These are phyloP conservation scores for Cucurbita ficifolia DNA, from an alignment of 306 rosid species.

Conservation along the genomic window DNA sequence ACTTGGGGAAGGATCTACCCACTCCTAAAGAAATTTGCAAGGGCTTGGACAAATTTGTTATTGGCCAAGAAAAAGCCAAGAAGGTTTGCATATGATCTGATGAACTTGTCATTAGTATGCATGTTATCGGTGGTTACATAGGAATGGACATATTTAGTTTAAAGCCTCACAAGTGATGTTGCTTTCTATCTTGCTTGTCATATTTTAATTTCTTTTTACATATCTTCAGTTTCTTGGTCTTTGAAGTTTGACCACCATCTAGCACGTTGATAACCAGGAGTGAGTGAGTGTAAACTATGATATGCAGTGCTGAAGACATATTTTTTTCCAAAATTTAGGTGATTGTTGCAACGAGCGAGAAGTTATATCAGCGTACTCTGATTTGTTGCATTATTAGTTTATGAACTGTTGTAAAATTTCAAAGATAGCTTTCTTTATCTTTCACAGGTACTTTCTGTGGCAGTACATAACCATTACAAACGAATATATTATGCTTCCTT, in stretches of 20 bases:
- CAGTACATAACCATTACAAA: constrained; percentile 93
- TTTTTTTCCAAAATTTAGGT: not conserved
- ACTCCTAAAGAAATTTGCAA: constrained; percentile 84
- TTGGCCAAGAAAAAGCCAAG: constrained; percentile 84
- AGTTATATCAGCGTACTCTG: not conserved
- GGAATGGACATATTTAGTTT: not conserved
- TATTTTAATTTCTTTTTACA: not conserved
- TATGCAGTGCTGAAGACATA: not conserved
- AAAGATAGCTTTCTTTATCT: constrained; percentile 18
- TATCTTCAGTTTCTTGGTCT: not conserved
- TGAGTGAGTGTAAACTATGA: not conserved
- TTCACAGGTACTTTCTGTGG: constrained; percentile 88
- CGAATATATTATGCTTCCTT: constrained; percentile 64
- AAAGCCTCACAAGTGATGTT: not conserved
- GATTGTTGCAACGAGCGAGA: not conserved
- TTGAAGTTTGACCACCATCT: not conserved
- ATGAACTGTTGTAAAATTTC: constrained; percentile 1
- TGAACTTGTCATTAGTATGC: not conserved
- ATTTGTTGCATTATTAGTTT: not conserved
- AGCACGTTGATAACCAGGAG: not conserved
- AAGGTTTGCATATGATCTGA: constrained; percentile 29
- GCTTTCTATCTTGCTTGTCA: not conserved
- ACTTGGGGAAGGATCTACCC: constrained; percentile 78
- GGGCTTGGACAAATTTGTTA: constrained; percentile 90
- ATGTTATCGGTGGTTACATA: not conserved